A percentile compares a stretch with the other conserved stretches of the same genome.
Conservation (phyloP, 257 asterid species). For the Salvia hispanica region DNA sequence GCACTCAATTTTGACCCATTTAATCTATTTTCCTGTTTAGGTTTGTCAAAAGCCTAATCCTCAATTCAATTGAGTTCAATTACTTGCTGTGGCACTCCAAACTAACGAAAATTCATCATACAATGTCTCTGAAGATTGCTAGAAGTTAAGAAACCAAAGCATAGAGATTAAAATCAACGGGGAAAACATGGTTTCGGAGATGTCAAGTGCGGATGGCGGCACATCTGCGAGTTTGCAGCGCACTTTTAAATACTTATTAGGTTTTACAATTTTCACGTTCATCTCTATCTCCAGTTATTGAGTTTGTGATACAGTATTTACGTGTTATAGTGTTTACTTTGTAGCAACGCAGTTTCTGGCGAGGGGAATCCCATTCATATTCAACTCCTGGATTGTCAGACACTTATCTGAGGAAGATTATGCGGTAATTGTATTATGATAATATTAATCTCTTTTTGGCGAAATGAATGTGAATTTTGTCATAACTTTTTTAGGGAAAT, state of each 20-base stretch:
- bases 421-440: constrained; percentile 55
- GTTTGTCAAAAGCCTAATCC: background rate
- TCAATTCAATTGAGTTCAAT: background rate
- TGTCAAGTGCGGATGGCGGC: constrained; percentile 42
- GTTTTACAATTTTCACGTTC: constrained; percentile 37
- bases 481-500: too few relatives aligned
- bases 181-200: constrained; percentile 26
- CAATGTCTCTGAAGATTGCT: background rate
- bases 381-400: constrained; percentile 92
- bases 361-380: constrained; percentile 89
- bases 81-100: background rate
- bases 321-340: constrained; percentile 24
- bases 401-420: constrained; percentile 72
- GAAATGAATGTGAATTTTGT: background rate
- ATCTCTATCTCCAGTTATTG: constrained; percentile 1
- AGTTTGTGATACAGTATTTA: background rate
- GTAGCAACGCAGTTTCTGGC: constrained; percentile 91
- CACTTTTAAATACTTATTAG: constrained; percentile 78
- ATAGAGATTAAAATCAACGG: too few relatives aligned
- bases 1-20: background rate
- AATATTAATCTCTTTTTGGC: background rate
- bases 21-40: background rate
- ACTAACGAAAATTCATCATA: background rate
- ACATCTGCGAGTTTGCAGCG: constrained; percentile 62
- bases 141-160: background rate